A percentile compares a stretch with the other conserved stretches of the same genome.
Conservation (phyloP, 805 yeast species). For the Kodamaea kakaduensis region DNA sequence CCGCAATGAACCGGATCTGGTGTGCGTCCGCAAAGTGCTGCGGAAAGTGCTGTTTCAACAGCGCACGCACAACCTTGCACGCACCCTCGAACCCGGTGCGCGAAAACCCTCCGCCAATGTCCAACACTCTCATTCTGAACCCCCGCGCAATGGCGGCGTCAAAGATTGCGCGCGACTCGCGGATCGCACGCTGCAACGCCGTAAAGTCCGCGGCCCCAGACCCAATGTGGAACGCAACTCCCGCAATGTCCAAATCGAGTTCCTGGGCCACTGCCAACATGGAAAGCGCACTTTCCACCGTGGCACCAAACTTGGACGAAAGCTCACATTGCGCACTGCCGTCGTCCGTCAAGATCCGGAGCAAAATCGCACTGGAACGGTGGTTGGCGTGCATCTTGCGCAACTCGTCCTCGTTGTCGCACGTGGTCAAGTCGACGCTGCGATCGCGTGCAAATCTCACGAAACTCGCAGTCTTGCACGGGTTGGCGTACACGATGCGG, state of each 20-base stretch:
- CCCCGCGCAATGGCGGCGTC: conserved; percentile 49
- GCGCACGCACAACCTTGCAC: conserved; percentile 50
- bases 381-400: conserved; percentile 64
- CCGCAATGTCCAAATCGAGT: conserved; percentile 62
- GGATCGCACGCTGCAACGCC: conserved; percentile 65
- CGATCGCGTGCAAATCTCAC: conserved; percentile 62
- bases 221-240: conserved; percentile 95
- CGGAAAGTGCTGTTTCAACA: conserved; percentile 63
- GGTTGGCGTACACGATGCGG: conserved; percentile 85
- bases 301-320: conserved; percentile 86
- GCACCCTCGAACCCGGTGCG: conserved; percentile 56
- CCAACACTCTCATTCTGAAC: conserved; percentile 53
- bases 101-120: conserved; percentile 93
- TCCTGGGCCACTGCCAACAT: conserved; percentile 60
- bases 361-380: conserved; percentile 65
- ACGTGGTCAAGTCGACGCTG: conserved; percentile 71
- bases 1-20: conserved; percentile 63
- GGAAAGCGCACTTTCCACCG: conserved; percentile 46
- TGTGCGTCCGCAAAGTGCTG: conserved; percentile 19
- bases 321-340: conserved; percentile 80
- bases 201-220: conserved; percentile 80
- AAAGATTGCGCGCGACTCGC: conserved; percentile 67
- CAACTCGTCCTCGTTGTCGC: conserved; percentile 84
- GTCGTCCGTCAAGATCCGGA: conserved; percentile 89
- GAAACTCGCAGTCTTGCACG: conserved; percentile 85